Evolutionary conservation across 2,329 filamentous ascomycete genomes (phyloP).

Genomic region (Xylaria sp.): DNA sequence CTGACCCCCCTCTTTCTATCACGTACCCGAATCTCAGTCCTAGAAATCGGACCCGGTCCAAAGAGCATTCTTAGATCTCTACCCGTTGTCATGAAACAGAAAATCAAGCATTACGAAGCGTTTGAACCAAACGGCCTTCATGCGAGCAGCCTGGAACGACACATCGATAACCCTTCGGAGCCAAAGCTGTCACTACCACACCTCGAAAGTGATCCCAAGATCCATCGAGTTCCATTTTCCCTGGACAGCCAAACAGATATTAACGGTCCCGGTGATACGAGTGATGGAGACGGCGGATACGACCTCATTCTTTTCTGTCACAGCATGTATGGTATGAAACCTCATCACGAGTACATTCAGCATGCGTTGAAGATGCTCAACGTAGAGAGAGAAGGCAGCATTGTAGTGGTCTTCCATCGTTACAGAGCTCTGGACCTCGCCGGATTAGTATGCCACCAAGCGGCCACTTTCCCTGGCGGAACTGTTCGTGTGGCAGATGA

Average conservation of each 20-base stretch:
- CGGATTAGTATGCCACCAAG: conserved; percentile 60
- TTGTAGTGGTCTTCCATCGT: conserved; percentile 68
- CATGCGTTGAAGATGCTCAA: conserved; percentile 60
- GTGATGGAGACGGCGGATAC: conserved; percentile 54
- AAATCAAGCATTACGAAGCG: conserved; percentile 63
- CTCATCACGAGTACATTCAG: conserved; percentile 59
- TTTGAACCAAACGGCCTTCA: conserved; percentile 64
- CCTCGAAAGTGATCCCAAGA: conserved; percentile 53
- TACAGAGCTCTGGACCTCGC: conserved; percentile 56
- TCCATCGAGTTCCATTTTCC: conserved; percentile 55
- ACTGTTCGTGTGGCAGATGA: conserved; percentile 57
- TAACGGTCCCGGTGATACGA: conserved; percentile 32
- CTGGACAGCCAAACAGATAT: conserved; percentile 43
- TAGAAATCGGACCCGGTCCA: conserved; percentile 70
- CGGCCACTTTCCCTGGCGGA: conserved; percentile 60
- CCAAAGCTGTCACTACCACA: conserved; percentile 54
- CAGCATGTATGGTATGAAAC: conserved; percentile 70
- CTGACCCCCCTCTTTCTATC: conserved; percentile 56
- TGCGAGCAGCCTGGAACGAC: conserved; percentile 56
- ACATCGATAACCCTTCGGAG: conserved; percentile 49
- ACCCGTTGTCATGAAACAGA: conserved; percentile 54
- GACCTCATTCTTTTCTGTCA: conserved; percentile 71
- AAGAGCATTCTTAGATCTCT: conserved; percentile 64
- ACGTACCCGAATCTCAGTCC: conserved; percentile 58
- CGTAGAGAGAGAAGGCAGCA: conserved; percentile 51